Conservation (phyloP, 2,329 filamentous ascomycete genomes). For the Pezicula neosporulosa region DNA sequence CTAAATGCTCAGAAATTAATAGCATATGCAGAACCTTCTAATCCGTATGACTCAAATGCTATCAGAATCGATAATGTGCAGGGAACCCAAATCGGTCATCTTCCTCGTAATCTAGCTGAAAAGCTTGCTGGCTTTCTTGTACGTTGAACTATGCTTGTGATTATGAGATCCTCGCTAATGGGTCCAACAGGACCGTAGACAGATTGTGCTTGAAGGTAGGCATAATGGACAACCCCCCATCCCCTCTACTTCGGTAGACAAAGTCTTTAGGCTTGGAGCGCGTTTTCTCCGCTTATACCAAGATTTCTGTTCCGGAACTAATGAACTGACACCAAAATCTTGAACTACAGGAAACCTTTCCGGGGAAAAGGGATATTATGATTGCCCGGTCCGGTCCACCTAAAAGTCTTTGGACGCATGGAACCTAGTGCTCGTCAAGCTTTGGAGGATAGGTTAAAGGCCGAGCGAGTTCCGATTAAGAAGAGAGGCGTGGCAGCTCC, state of each 20-base stretch:
- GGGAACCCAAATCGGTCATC: constrained; percentile 72
- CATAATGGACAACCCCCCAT: too few species aligned
- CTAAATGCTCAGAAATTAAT: too few species aligned
- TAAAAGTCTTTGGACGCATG: constrained; percentile 67
- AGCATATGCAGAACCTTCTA: constrained; percentile 50
- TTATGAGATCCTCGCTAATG: constrained; percentile 3
- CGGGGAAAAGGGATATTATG: constrained; percentile 62
- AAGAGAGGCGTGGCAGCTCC: constrained; percentile 29
- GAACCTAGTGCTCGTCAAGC: constrained; percentile 46
- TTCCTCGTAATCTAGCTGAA: constrained; percentile 62
- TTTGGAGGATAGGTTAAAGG: constrained; percentile 60
- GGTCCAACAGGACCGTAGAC: constrained; percentile 45
- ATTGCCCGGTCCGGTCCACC: constrained; percentile 68
- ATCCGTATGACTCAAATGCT: constrained; percentile 71
- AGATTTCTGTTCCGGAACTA: too few species aligned
- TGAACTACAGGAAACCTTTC: constrained; percentile 42
- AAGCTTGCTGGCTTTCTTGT: constrained; percentile 74
- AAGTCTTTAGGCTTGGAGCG: too few species aligned
- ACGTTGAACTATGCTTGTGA: constrained; percentile 22
- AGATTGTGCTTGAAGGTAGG: constrained; percentile 62
- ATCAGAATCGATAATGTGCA: constrained; percentile 77
- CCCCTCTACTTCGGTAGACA: too few species aligned
- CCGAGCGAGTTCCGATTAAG: constrained; percentile 54
- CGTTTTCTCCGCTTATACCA: too few species aligned
- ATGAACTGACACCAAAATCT: too few species aligned